These are phyloP conservation scores for Salix suchowensis DNA, from an alignment of 345 rosid genomes.

Conservation along the genomic window DNA sequence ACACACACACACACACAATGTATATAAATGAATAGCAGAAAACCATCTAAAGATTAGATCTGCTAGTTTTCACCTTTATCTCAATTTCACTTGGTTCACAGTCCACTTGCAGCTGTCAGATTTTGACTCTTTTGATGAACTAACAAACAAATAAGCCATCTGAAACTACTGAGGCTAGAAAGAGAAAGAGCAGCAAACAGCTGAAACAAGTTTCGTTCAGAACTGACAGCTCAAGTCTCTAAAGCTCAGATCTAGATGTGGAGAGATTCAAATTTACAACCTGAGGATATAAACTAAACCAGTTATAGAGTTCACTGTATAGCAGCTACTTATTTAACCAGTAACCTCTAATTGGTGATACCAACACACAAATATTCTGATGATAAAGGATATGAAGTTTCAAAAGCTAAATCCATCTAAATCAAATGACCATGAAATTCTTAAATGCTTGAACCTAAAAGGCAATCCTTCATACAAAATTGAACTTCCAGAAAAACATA, in stretches of 20 bases:
- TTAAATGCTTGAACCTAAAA: background rate
- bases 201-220: background rate
- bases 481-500: background rate
- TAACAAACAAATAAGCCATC: background rate
- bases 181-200: background rate
- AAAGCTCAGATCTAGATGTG: background rate
- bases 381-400: constrained; percentile 2
- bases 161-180: background rate
- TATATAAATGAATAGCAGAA: background rate
- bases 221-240: background rate
- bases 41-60: background rate
- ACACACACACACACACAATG: no score
- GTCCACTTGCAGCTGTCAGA: background rate
- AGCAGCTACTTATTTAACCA: background rate
- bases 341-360: background rate
- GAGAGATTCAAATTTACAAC: background rate
- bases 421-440: background rate
- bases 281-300: background rate
- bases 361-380: background rate
- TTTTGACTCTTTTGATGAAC: background rate
- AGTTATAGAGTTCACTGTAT: background rate
- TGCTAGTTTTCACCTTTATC: background rate
- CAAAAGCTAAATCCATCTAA: background rate
- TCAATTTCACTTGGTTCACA: background rate
- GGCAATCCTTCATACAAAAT: background rate